Percentiles rank a stretch among this genome's conserved stretches.
These are phyloP conservation scores for Fraxinus paxiana DNA, from an alignment of 305 asterid genomes.

Conservation along the genomic window DNA sequence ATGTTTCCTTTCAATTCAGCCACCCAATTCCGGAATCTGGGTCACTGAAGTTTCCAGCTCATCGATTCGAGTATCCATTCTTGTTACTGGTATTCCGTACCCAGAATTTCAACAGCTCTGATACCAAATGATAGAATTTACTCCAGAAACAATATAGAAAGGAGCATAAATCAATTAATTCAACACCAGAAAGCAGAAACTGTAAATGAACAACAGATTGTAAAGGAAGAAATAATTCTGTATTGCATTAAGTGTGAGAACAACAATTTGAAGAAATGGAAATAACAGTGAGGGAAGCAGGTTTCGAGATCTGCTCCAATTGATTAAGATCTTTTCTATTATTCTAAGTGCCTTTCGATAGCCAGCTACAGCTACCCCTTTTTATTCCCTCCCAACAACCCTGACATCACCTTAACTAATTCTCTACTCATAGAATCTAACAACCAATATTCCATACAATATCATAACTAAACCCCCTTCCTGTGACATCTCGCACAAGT, in stretches of 20 bases:
- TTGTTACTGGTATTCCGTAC: neutral
- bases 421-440: too few relatives aligned
- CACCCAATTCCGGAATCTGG: neutral
- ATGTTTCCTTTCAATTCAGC: neutral
- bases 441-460: too few relatives aligned
- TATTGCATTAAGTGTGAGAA: neutral
- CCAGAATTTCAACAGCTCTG: neutral
- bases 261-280: neutral
- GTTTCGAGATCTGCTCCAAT: neutral
- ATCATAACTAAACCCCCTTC: neutral
- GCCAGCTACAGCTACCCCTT: too few relatives aligned
- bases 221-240: neutral
- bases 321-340: neutral
- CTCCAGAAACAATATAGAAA: neutral
- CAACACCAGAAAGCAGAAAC: neutral
- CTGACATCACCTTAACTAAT: too few relatives aligned
- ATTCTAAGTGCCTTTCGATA: neutral
- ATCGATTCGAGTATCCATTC: neutral
- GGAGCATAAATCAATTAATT: too few relatives aligned
- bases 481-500: neutral
- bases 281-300: neutral
- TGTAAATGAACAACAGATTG: neutral
- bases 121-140: neutral
- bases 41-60: neutral
- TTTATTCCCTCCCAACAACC: too few relatives aligned